Evolutionary conservation across 768 basidiomycete species (phyloP).

Genomic region (Boletus rubescentipes): DNA sequence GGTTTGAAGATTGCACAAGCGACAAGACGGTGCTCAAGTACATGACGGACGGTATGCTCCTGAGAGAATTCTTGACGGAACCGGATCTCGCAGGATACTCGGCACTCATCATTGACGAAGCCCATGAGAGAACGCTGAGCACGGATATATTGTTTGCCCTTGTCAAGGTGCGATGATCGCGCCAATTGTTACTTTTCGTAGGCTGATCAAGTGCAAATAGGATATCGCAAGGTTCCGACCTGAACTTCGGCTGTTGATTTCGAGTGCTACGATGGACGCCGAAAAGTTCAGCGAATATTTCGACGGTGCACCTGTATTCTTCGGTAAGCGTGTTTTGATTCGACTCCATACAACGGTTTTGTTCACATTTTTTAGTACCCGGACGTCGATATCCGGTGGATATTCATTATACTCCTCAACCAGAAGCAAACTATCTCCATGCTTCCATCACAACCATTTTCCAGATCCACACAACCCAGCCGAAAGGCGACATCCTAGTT

Average conservation of each 20-base stretch:
- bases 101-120: constrained; percentile 96
- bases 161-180: constrained; percentile 77
- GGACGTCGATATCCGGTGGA: constrained; percentile 97
- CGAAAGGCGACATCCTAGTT: constrained; percentile 95
- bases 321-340: constrained; percentile 51
- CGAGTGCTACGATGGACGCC: constrained; percentile 95
- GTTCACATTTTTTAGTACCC: constrained; percentile 59
- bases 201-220: constrained; percentile 42
- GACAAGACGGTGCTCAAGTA: constrained; percentile 99
- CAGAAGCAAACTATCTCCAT: constrained; percentile 98
- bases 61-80: constrained; percentile 96
- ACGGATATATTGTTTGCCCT: constrained; percentile 99
- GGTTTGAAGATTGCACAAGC: constrained; percentile 99
- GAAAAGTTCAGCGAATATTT: constrained; percentile 99
- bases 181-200: constrained; percentile 6
- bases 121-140: constrained; percentile 95
- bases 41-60: constrained; percentile 99
- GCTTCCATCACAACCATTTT: constrained; percentile 98
- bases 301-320: constrained; percentile 93
- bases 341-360: background rate
- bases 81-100: constrained; percentile 95
- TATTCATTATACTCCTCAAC: constrained; percentile 98
- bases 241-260: constrained; percentile 89
- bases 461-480: constrained; percentile 98
- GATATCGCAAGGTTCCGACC: constrained; percentile 97